phyloP scores from a whole-genome alignment of 169 alveolate species.

The Hepatocystis sp. region DNA sequence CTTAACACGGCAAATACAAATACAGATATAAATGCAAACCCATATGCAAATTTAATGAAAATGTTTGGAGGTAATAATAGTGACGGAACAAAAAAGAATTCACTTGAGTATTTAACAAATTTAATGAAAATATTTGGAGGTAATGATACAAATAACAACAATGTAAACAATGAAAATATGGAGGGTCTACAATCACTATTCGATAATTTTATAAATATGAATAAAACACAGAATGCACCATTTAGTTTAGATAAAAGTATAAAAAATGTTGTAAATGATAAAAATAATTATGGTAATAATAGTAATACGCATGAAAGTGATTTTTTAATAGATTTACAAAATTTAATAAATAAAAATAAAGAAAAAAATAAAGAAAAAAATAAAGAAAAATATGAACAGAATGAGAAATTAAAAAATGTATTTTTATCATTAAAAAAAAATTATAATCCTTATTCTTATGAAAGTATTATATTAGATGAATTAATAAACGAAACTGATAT shows the following conservation, averaged over 20 bases:
- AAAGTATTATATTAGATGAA: conserved; percentile 36
- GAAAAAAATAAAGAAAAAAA: conserved; percentile 1
- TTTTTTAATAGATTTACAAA: conserved; percentile 16
- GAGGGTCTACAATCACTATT: conserved; percentile 17
- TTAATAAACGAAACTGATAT: conserved; percentile 46
- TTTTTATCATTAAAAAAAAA: conserved; percentile 18
- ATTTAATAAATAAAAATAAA: conserved; percentile 35
- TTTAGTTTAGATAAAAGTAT: conserved; percentile 47
- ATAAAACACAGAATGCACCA: conserved; percentile 15
- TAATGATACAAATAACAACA: neutral
- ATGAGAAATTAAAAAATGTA: conserved; percentile 15
- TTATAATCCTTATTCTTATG: conserved; percentile 66
- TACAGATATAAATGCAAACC: too few relatives aligned
- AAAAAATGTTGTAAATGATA: too few relatives aligned
- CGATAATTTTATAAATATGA: conserved; percentile 16
- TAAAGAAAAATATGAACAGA: conserved; percentile 20
- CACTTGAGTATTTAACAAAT: conserved; percentile 5
- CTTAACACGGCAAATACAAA: neutral
- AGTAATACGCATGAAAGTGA: conserved; percentile 18
- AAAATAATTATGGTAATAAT: too few relatives aligned
- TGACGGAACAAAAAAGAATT: neutral
- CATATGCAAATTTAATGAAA: neutral
- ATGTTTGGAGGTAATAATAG: too few relatives aligned
- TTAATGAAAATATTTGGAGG: neutral
- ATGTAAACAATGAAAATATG: neutral